These are phyloP conservation scores for Neonectria hederae DNA, from an alignment of 2,329 filamentous ascomycete genomes.

Conservation along the genomic window DNA sequence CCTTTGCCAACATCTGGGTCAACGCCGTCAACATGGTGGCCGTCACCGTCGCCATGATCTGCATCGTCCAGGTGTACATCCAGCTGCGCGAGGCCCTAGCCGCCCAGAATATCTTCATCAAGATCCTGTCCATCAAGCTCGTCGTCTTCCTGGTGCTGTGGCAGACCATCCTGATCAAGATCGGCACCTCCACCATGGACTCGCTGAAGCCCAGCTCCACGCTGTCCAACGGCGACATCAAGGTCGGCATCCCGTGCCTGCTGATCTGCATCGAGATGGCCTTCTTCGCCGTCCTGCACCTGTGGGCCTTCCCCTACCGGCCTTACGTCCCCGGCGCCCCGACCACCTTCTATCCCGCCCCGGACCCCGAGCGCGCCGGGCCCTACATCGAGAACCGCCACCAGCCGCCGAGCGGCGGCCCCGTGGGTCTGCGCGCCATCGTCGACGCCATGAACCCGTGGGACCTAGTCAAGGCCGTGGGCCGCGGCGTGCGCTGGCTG, in stretches of 20 bases:
- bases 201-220: constrained; percentile 67
- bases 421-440: constrained; percentile 71
- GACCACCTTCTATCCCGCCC: constrained; percentile 57
- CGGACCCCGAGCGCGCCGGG: constrained; percentile 53
- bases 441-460: constrained; percentile 80
- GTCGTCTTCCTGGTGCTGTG: constrained; percentile 94
- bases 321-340: constrained; percentile 67
- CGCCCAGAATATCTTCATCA: constrained; percentile 77
- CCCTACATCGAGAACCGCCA: constrained; percentile 55
- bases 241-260: constrained; percentile 81
- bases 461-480: constrained; percentile 84
- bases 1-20: constrained; percentile 88
- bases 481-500: constrained; percentile 81
- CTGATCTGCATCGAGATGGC: constrained; percentile 88
- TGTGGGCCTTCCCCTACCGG: constrained; percentile 83
- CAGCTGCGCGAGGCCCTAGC: constrained; percentile 76
- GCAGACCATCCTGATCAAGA: constrained; percentile 69
- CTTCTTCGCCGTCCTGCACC: constrained; percentile 78
- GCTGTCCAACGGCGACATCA: constrained; percentile 77
- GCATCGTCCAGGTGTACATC: constrained; percentile 85
- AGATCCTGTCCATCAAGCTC: constrained; percentile 87
- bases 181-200: constrained; percentile 66
- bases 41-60: constrained; percentile 88
- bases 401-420: constrained; percentile 68
- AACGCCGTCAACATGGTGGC: constrained; percentile 75